A percentile compares a stretch with the other conserved stretches of the same genome.
Conservation (phyloP, 2,329 filamentous ascomycete species). For the Aspergillus calidoustus region DNA sequence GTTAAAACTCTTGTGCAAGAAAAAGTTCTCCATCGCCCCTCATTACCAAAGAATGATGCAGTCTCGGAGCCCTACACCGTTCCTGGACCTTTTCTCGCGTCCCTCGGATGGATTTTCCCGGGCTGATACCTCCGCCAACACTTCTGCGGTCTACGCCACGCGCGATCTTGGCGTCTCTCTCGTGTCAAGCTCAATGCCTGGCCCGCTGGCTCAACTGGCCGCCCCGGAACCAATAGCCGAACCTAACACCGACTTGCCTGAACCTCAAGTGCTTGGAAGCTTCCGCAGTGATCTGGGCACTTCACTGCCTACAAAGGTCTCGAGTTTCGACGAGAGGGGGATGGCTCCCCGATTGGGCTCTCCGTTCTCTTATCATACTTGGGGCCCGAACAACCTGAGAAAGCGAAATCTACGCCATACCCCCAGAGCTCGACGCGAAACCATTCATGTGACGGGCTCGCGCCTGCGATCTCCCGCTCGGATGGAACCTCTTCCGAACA, state of each 20-base stretch:
- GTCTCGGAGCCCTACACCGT: slow-evolving; percentile 64
- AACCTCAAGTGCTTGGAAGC: slow-evolving; percentile 34
- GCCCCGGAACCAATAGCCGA: slow-evolving; percentile 32
- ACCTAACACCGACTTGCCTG: slow-evolving; percentile 41
- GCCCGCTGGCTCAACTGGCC: slow-evolving; percentile 40
- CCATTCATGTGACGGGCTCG: slow-evolving; percentile 50
- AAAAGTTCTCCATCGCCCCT: slow-evolving; percentile 64
- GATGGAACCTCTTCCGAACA: slow-evolving; percentile 58
- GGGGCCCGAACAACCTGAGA: slow-evolving; percentile 49
- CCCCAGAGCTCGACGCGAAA: slow-evolving; percentile 44
- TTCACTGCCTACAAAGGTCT: slow-evolving; percentile 21
- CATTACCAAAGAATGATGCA: slow-evolving; percentile 68
- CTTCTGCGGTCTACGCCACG: slow-evolving; percentile 44
- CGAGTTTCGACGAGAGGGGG: slow-evolving; percentile 24
- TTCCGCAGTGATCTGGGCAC: slow-evolving; percentile 11
- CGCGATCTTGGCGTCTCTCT: slow-evolving; percentile 52
- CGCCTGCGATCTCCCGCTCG: slow-evolving; percentile 58
- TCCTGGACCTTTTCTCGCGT: slow-evolving; percentile 46
- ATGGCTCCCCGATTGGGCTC: slow-evolving; percentile 52
- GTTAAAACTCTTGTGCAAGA: slow-evolving; percentile 63
- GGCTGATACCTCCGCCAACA: slow-evolving; percentile 28
- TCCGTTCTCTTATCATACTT: slow-evolving; percentile 55
- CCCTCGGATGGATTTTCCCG: slow-evolving; percentile 34
- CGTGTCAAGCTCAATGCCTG: slow-evolving; percentile 45
- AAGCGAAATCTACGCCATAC: slow-evolving; percentile 37